phyloP scores from a whole-genome alignment of 2,329 filamentous ascomycete species.

The Teratosphaeria viscida region DNA sequence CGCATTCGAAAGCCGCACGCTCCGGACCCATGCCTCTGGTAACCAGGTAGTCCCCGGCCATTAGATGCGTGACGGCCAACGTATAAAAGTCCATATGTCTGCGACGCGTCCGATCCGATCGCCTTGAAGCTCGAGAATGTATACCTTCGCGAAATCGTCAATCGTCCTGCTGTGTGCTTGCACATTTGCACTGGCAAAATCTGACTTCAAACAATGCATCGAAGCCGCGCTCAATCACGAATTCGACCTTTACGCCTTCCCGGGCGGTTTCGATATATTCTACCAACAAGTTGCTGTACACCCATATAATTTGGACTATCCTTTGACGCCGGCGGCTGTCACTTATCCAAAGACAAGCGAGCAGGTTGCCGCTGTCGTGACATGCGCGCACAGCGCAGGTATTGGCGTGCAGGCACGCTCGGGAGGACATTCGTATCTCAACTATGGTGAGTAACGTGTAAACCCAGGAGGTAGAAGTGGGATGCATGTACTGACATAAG shows the following conservation, averaged over 20 bases:
- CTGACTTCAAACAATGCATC: background rate
- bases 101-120: background rate
- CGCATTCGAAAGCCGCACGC: background rate
- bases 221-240: background rate
- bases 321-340: background rate
- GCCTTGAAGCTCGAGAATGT: background rate
- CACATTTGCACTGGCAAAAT: background rate
- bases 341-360: background rate
- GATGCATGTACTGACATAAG: background rate
- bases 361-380: background rate
- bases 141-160: background rate
- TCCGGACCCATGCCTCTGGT: background rate
- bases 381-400: background rate
- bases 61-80: background rate
- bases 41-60: background rate
- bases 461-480: background rate
- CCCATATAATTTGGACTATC: background rate
- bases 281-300: background rate
- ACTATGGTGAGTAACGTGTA: background rate
- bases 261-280: background rate
- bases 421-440: background rate
- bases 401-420: background rate
- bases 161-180: background rate
- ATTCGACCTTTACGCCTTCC: background rate
- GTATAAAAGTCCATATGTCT: background rate